These are phyloP conservation scores for Sugiyamaella marilandica DNA, from an alignment of 805 yeast genomes.

Conservation along the genomic window DNA sequence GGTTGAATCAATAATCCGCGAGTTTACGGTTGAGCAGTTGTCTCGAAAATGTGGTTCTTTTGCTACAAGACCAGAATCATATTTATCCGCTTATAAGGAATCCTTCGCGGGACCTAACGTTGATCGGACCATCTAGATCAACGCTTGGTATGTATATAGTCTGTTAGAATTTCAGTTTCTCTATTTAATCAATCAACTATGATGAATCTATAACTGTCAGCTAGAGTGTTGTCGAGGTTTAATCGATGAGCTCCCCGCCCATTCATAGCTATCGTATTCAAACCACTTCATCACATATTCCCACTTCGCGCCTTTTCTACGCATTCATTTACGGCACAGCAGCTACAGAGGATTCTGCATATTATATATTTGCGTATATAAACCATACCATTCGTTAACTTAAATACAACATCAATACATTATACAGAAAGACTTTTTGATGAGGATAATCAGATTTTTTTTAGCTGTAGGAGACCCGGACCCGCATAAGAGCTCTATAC, in stretches of 20 bases:
- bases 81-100: conserved; percentile 17
- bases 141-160: no score
- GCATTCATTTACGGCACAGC: no score
- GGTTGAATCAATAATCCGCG: conserved; percentile 21
- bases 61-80: conserved; percentile 16
- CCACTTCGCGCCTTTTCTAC: background rate
- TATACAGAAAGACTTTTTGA: background rate
- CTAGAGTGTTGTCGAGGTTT: background rate
- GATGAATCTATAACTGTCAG: background rate
- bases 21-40: conserved; percentile 15
- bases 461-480: no score
- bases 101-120: background rate
- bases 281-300: background rate
- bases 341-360: background rate
- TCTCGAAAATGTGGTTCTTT: conserved; percentile 21
- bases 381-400: conserved; percentile 8
- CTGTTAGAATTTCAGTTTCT: background rate
- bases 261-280: background rate
- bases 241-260: background rate
- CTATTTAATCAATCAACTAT: background rate
- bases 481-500: no score
- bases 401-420: conserved; percentile 1
- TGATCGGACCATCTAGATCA: no score
- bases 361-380: conserved; percentile 1
- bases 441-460: no score